phyloP scores from a whole-genome alignment of 805 yeast species.

The Metahyphopichia silvanorum region DNA sequence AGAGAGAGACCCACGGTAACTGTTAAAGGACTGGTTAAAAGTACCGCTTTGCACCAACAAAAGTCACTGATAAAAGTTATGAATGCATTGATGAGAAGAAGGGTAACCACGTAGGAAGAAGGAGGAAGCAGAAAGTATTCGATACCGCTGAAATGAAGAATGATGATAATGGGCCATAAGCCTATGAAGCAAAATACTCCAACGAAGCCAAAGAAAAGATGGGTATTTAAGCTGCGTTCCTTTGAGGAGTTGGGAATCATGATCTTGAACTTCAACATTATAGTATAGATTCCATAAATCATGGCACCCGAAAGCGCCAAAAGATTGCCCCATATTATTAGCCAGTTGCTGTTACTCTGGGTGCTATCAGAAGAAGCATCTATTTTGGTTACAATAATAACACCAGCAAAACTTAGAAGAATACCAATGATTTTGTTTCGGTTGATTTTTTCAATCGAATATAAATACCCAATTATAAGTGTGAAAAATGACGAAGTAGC shows the following conservation, averaged over 20 bases:
- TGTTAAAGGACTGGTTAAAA: conserved; percentile 88
- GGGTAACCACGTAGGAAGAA: conserved; percentile 43
- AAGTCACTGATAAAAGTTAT: conserved; percentile 86
- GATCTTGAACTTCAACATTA: conserved; percentile 71
- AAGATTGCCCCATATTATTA: conserved; percentile 62
- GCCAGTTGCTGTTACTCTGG: conserved; percentile 14
- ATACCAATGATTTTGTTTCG: conserved; percentile 66
- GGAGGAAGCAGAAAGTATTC: conserved; percentile 76
- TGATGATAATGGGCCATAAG: conserved; percentile 77
- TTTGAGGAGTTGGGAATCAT: conserved; percentile 40
- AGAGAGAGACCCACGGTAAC: conserved; percentile 93
- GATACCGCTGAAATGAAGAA: conserved; percentile 59
- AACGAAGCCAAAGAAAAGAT: conserved; percentile 90
- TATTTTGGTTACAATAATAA: conserved; percentile 69
- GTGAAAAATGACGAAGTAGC: conserved; percentile 95
- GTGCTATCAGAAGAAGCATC: conserved; percentile 44
- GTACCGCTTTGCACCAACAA: conserved; percentile 94
- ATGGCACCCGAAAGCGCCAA: conserved; percentile 82
- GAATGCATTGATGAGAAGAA: conserved; percentile 63
- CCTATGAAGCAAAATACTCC: conserved; percentile 75
- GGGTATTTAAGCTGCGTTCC: conserved; percentile 78
- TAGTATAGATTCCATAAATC: conserved; percentile 90
- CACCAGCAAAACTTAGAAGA: conserved; percentile 71
- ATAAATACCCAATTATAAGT: conserved; percentile 70
- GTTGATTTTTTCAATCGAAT: conserved; percentile 68